Conservation (phyloP, 768 basidiomycete species). For the Psilocybe tampanensis region DNA sequence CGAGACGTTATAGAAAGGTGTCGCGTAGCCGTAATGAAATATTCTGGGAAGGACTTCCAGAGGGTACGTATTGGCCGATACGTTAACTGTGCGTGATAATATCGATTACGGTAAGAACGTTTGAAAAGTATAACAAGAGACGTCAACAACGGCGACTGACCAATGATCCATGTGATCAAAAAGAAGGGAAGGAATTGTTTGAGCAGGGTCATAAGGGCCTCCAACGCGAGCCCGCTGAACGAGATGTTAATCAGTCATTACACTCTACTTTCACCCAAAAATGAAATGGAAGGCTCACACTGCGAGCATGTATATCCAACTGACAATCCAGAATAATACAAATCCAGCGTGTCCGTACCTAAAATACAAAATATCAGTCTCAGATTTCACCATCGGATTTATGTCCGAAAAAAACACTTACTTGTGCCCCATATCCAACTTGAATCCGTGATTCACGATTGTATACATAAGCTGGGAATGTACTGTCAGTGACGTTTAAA, state of each 20-base stretch:
- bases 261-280: background rate
- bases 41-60: constrained; percentile 58
- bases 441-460: constrained; percentile 62
- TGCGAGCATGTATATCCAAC: constrained; percentile 62
- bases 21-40: constrained; percentile 68
- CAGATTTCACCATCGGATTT: background rate
- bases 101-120: background rate
- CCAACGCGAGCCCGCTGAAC: constrained; percentile 61
- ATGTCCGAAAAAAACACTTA: constrained; percentile 28
- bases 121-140: background rate
- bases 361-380: background rate
- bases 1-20: constrained; percentile 75
- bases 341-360: constrained; percentile 58
- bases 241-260: background rate
- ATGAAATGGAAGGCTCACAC: constrained; percentile 40
- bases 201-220: constrained; percentile 61
- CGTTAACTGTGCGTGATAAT: constrained; percentile 44
- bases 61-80: constrained; percentile 60
- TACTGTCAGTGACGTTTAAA: background rate
- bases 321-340: constrained; percentile 73
- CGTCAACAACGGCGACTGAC: constrained; percentile 33
- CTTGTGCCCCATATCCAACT: constrained; percentile 53
- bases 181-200: constrained; percentile 64
- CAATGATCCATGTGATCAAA: constrained; percentile 70
- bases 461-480: constrained; percentile 52